phyloP scores from a whole-genome alignment of 768 basidiomycete genomes.

The Trametes sanguinea region DNA sequence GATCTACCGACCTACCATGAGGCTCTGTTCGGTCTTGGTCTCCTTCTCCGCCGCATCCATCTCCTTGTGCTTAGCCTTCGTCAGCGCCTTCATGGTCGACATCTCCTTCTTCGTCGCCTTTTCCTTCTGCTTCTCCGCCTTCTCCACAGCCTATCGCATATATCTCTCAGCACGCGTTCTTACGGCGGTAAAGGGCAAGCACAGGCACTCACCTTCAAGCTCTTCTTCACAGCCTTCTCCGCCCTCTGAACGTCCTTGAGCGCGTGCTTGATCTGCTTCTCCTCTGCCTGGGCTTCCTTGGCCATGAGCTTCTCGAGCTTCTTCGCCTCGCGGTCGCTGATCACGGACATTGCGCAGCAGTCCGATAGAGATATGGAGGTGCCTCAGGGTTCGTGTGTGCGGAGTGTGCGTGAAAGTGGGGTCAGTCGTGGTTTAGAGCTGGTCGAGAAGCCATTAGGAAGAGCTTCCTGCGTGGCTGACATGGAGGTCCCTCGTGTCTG shows the following conservation, averaged over 20 bases:
- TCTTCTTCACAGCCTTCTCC: constrained; percentile 22
- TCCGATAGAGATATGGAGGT: background rate
- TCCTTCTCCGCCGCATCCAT: constrained; percentile 10
- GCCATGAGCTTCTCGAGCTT: constrained; percentile 21
- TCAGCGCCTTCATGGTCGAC: constrained; percentile 12
- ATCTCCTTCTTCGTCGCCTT: constrained; percentile 16
- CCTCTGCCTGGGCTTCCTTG: constrained; percentile 16
- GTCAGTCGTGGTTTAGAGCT: background rate
- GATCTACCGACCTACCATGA: background rate
- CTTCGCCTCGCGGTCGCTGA: constrained; percentile 10
- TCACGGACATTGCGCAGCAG: constrained; percentile 13
- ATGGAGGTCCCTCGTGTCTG: constrained; percentile 1
- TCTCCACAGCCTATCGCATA: constrained; percentile 8
- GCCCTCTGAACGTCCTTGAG: constrained; percentile 19
- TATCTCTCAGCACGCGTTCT: background rate
- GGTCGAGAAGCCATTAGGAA: no score
- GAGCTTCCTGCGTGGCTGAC: constrained; percentile 1
- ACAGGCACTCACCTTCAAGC: constrained; percentile 15
- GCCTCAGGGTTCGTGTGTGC: background rate
- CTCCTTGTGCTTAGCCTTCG: constrained; percentile 15
- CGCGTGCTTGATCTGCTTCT: constrained; percentile 17
- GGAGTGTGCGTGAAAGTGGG: background rate
- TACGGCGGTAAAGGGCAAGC: background rate
- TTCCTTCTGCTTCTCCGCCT: constrained; percentile 9
- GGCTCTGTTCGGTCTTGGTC: background rate